These are phyloP conservation scores for Hygrocybe coccinea DNA, from an alignment of 768 basidiomycete genomes.

Conservation along the genomic window DNA sequence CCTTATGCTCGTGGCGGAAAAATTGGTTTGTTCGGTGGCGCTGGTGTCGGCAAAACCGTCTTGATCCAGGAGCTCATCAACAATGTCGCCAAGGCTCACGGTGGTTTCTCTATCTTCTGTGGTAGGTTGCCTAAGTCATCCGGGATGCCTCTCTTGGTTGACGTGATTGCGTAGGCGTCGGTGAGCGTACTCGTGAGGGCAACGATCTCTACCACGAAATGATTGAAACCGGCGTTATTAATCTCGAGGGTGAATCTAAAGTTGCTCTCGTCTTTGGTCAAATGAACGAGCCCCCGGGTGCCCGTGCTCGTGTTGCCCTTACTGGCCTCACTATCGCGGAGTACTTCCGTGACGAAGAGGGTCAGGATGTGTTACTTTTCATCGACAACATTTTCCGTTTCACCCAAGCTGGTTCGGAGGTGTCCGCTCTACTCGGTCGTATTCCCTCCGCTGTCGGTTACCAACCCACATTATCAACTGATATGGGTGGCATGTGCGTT, in stretches of 20 bases:
- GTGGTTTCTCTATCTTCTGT: slow-evolving; percentile 99
- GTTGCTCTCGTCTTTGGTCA: slow-evolving; percentile 99
- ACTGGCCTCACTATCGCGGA: slow-evolving; percentile 99
- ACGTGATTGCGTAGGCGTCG: slow-evolving; percentile 67
- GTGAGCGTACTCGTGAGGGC: slow-evolving; percentile 99
- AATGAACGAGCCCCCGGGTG: slow-evolving; percentile 99
- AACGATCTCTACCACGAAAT: slow-evolving; percentile 99
- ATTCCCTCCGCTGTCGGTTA: slow-evolving; percentile 99
- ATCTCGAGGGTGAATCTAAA: slow-evolving; percentile 99
- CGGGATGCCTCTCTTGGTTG: neutral
- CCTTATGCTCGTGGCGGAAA: slow-evolving; percentile 99
- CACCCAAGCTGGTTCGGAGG: slow-evolving; percentile 99
- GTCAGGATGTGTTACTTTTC: slow-evolving; percentile 99
- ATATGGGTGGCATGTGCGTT: slow-evolving; percentile 98
- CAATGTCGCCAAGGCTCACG: slow-evolving; percentile 99
- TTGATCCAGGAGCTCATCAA: slow-evolving; percentile 99
- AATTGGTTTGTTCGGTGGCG: slow-evolving; percentile 99
- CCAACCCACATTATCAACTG: slow-evolving; percentile 98
- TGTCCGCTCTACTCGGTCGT: slow-evolving; percentile 99
- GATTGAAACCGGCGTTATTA: slow-evolving; percentile 99
- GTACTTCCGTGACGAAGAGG: slow-evolving; percentile 99
- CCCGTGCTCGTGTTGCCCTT: slow-evolving; percentile 99
- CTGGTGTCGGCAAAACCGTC: slow-evolving; percentile 99
- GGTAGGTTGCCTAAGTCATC: slow-evolving; percentile 43
- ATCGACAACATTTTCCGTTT: slow-evolving; percentile 99